Evolutionary conservation across 768 basidiomycete species (phyloP), one percentile per base, ranked within the genome.

Genomic region (Suillus hirtellus): DNA sequence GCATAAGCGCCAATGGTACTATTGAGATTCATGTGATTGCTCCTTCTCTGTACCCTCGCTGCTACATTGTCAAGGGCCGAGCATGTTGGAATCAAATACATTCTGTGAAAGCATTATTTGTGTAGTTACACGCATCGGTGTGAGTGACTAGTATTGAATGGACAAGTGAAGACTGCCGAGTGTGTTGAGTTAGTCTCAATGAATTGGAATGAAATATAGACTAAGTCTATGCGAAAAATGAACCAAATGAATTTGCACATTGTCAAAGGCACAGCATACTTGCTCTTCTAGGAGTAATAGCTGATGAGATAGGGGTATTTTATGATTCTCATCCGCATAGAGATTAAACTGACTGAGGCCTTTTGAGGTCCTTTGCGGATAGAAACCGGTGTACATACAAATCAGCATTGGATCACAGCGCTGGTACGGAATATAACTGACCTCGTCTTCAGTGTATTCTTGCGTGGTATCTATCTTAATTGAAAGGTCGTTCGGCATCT

Each of bases 401-500:
- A 42, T 58, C 40, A 60, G n/a, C 3, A 31, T 24, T 42, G 42
- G 11, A 42, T 58, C 59, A 34, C 31, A 42, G 52, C 9, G 37
- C 31, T 44, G 38, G 3, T 12, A 61, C 11, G 19, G 17, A 27
- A 35, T 3, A 44, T 43, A 6, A 34, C 73, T 56, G 35, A 74
- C 74, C 63, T 67, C 71, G 63, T 86, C 84, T 40, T 72, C 78
- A 50, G 75, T 69, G 50, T 77, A 79, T 62, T 86, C 86, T 27
- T 84, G 79, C 44, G 79, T 84, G 6, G 86, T 87, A 69, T 88
- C 83, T 60, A 88, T 84, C 75, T 84, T 84, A 74, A 89, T 86
- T 47, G 86, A 84, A 66, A 88, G 83, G 65, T 82, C 82, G 59
- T 81, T 80, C 47, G 80, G 79, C 67, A 53, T 7, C 7, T 44